These are phyloP conservation scores for Spiromastix sp. DNA, from an alignment of 2,329 filamentous ascomycete species.

Conservation along the genomic window DNA sequence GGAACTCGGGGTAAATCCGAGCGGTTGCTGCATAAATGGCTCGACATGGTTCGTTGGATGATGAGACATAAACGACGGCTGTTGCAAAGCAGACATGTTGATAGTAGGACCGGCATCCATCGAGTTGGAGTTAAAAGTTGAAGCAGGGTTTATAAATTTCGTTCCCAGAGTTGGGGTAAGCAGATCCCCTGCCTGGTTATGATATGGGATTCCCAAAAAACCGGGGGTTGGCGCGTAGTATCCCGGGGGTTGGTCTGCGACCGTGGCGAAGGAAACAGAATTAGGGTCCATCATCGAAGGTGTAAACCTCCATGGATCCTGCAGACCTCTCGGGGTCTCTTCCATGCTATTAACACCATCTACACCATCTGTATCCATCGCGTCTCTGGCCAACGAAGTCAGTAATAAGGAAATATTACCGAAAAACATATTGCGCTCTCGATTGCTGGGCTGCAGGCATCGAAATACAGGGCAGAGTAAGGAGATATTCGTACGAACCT, in stretches of 20 bases:
- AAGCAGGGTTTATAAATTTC: conserved; percentile 40
- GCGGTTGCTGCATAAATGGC: conserved; percentile 55
- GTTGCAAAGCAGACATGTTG: conserved; percentile 46
- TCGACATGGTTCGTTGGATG: conserved; percentile 59
- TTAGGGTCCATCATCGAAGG: conserved; percentile 81
- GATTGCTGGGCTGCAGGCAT: too few relatives aligned
- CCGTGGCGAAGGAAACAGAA: conserved; percentile 67
- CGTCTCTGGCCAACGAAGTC: conserved; percentile 31
- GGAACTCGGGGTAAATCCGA: conserved; percentile 61
- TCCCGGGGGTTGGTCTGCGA: conserved; percentile 67
- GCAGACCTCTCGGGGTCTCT: conserved; percentile 66
- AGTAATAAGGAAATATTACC: too few relatives aligned
- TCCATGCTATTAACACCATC: conserved; percentile 72
- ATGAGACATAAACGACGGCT: conserved; percentile 55
- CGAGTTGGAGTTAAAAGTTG: too few relatives aligned
- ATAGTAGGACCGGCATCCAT: conserved; percentile 20
- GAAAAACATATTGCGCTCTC: too few relatives aligned
- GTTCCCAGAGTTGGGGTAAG: conserved; percentile 70
- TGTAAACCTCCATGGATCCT: conserved; percentile 79
- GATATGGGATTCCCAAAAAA: conserved; percentile 43
- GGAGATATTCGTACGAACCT: too few relatives aligned
- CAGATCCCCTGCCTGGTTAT: conserved; percentile 74
- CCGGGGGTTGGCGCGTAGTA: conserved; percentile 86
- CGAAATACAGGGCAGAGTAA: too few relatives aligned
- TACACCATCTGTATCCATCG: conserved; percentile 39